Evolutionary conservation across 2,329 filamentous ascomycete genomes (phyloP).

Genomic region (Aspergillus hortae): DNA sequence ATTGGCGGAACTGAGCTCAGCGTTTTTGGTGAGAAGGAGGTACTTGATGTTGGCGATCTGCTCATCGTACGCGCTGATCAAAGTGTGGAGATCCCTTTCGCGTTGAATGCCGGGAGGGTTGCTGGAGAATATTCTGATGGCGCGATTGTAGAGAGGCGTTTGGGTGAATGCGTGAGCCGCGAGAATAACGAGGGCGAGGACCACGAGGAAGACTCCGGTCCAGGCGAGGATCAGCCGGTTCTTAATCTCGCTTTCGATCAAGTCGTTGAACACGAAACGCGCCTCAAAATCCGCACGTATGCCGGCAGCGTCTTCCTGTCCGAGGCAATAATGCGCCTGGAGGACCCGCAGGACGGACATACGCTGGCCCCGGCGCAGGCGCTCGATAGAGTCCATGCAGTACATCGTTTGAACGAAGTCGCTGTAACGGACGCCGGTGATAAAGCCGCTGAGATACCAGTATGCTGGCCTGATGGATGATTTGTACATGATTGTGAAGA

Average conservation of each 20-base stretch:
- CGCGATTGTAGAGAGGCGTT: background rate
- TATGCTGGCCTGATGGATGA: conserved; percentile 2
- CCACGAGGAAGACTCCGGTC: background rate
- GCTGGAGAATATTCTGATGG: background rate
- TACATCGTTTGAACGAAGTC: background rate
- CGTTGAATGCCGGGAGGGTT: too few relatives aligned
- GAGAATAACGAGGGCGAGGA: background rate
- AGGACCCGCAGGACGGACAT: background rate
- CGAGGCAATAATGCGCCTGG: conserved; percentile 8
- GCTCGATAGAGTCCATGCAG: conserved; percentile 4
- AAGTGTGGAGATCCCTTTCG: too few relatives aligned
- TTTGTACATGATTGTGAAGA: background rate
- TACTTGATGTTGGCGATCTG: background rate
- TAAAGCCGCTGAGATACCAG: conserved; percentile 6
- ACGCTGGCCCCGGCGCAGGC: background rate
- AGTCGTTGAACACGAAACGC: conserved; percentile 3
- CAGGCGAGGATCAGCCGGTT: conserved; percentile 5
- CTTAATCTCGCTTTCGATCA: conserved; percentile 9
- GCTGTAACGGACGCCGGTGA: background rate
- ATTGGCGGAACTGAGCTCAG: background rate
- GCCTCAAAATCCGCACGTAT: conserved; percentile 4
- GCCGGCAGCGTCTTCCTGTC: conserved; percentile 4
- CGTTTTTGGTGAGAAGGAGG: background rate
- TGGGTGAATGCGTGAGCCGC: background rate
- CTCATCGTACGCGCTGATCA: background rate